Evolutionary conservation across 164 flowering plant genomes (phyloP), one percentile per base, ranked within the genome.

Genomic region (Vitis rotundifolia): DNA sequence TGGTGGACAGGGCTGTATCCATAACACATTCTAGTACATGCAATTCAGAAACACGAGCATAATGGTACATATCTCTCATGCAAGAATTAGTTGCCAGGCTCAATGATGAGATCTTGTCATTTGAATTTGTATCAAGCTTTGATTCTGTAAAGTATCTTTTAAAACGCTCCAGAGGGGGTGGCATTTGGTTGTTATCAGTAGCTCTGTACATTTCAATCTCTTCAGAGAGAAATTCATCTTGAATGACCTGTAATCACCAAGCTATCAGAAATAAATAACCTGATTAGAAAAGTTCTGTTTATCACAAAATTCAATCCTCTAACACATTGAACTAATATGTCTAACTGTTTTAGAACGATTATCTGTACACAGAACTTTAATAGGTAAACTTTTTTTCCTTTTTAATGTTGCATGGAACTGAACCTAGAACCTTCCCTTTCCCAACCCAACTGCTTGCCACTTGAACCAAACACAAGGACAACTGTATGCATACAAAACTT

Each of bases 61-160:
- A 91, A 77, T 96, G 97, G 73, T 82, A 96, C 89, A 93, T 76
- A 63, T 96, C 98, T 80, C 94, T 82, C 85, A 77, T 70, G 84
- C 97, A 96, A 69, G 83, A 74, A 71, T 54, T 70, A 62, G 86
- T 69, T 5, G 74, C 90, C 77, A 18, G 59, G 54, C 71, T 79
- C 64, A 68, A 52, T 26, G 74, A 62, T n/a, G 73, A 68, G 37
- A 68, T 28, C 61, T 49, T 69, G 8, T 72, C 79, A 71, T 75
- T 70, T 44, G 55, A 62, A 67, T 72, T 59, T 37, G 67, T 44
- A 58, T 78, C 82, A 54, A 73, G 44, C 52, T 69, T 76, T 57
- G 74, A 56, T 49, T 80, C 82, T 18, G 58, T 72, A 31, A 86
- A 50, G 71, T 57, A 80, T 56, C 66, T 80, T 49, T 75, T 84